phyloP scores from a whole-genome alignment of 2,329 filamentous ascomycete species.

The Colletotrichum sp. region DNA sequence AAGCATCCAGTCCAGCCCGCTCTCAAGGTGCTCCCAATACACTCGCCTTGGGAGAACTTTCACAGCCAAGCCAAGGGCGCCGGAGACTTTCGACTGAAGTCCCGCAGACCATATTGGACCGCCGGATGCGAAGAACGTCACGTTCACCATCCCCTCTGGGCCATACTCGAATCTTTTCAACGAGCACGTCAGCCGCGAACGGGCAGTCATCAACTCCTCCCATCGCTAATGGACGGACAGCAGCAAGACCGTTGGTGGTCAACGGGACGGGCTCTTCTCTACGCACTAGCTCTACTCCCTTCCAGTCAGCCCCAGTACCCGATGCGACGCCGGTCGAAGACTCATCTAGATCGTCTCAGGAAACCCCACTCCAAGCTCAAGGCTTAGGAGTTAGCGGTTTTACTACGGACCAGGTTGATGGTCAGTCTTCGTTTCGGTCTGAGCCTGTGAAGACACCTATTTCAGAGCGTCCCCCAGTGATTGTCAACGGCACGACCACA shows the following conservation, averaged over 20 bases:
- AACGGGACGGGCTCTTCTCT: slow-evolving; percentile 56
- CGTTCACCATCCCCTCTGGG: slow-evolving; percentile 62
- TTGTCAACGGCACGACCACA: slow-evolving; percentile 39
- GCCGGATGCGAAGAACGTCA: slow-evolving; percentile 57
- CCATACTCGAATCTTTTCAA: slow-evolving; percentile 50
- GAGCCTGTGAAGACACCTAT: slow-evolving; percentile 20
- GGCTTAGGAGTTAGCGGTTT: slow-evolving; percentile 14
- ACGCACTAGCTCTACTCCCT: slow-evolving; percentile 36
- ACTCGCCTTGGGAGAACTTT: slow-evolving; percentile 54
- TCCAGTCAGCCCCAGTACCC: neutral
- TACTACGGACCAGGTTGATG: neutral
- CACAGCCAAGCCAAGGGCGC: slow-evolving; percentile 42
- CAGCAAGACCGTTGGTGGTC: slow-evolving; percentile 57
- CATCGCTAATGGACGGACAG: slow-evolving; percentile 33
- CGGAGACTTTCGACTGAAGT: slow-evolving; percentile 57
- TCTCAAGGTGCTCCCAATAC: slow-evolving; percentile 36
- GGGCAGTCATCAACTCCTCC: slow-evolving; percentile 43
- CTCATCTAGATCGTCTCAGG: slow-evolving; percentile 20
- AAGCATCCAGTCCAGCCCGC: slow-evolving; percentile 30
- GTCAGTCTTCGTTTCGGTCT: neutral
- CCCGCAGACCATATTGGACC: slow-evolving; percentile 58
- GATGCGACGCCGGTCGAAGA: slow-evolving; percentile 27
- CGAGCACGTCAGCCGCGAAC: slow-evolving; percentile 43
- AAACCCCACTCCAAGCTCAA: slow-evolving; percentile 32
- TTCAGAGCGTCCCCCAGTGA: slow-evolving; percentile 33